Evolutionary conservation across 2,329 filamentous ascomycete genomes (phyloP).

Genomic region (Lasiodiplodia theobromae): DNA sequence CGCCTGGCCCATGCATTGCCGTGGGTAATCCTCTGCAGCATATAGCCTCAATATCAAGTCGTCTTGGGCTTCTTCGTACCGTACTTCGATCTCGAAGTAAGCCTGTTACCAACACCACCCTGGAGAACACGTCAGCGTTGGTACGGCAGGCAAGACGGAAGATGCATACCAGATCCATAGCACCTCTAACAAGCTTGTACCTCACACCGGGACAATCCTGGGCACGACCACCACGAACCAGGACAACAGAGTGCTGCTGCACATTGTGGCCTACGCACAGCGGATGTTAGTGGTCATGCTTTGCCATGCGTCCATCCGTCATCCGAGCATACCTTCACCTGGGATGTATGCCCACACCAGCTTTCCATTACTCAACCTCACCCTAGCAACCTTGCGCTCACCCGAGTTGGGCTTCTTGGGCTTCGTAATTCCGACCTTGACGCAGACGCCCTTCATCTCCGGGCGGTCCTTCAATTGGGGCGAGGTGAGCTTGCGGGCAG

Average conservation of each 20-base stretch:
- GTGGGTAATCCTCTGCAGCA: not conserved
- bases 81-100: conserved; percentile 91
- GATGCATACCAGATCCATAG: conserved; percentile 83
- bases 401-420: conserved; percentile 99
- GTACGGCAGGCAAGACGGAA: not conserved
- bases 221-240: conserved; percentile 89
- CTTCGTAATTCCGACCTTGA: conserved; percentile 91
- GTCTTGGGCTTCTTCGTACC: conserved; percentile 98
- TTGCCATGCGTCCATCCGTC: conserved; percentile 5
- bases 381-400: conserved; percentile 92
- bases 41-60: not conserved
- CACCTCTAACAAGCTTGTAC: conserved; percentile 90
- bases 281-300: conserved; percentile 10
- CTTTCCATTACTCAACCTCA: conserved; percentile 84
- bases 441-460: conserved; percentile 91
- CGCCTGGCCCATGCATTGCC: conserved; percentile 13
- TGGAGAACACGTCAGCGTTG: conserved; percentile 50
- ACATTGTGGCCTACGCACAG: conserved; percentile 79
- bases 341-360: conserved; percentile 94
- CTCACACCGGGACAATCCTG: conserved; percentile 99
- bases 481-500: conserved; percentile 84
- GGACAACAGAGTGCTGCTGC: conserved; percentile 96
- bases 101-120: conserved; percentile 88
- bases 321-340: conserved; percentile 72
- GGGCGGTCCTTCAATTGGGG: conserved; percentile 81